A percentile compares a stretch with the other conserved stretches of the same genome.
These are phyloP conservation scores for Boletus reticulatus DNA, from an alignment of 768 basidiomycete genomes.

Conservation along the genomic window DNA sequence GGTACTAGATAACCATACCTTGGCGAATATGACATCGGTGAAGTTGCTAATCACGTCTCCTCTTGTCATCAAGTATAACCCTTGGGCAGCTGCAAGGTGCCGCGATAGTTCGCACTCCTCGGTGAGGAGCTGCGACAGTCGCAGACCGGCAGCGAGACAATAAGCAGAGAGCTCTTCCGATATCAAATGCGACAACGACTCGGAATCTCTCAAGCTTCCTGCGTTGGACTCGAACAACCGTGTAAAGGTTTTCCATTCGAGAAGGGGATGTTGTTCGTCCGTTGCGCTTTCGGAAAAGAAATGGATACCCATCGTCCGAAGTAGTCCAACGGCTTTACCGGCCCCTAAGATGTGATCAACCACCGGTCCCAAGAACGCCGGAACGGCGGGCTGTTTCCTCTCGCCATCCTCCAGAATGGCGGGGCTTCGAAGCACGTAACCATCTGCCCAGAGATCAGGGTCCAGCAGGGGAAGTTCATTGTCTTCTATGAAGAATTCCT, in stretches of 20 bases:
- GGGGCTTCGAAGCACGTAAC: slow-evolving; percentile 55
- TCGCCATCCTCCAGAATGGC: slow-evolving; percentile 25
- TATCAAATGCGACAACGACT: slow-evolving; percentile 59
- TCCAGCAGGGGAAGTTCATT: slow-evolving; percentile 63
- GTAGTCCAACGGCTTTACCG: slow-evolving; percentile 75
- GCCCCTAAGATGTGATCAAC: slow-evolving; percentile 59
- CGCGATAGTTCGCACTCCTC: slow-evolving; percentile 65
- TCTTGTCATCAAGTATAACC: slow-evolving; percentile 69
- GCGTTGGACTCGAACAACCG: slow-evolving; percentile 36
- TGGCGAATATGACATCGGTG: slow-evolving; percentile 68
- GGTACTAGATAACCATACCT: slow-evolving; percentile 41
- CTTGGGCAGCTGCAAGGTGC: slow-evolving; percentile 64
- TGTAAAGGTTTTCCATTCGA: slow-evolving; percentile 43
- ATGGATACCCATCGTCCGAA: slow-evolving; percentile 50
- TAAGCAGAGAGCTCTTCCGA: slow-evolving; percentile 60
- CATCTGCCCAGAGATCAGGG: slow-evolving; percentile 79
- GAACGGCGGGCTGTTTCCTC: slow-evolving; percentile 37
- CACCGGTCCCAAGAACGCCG: slow-evolving; percentile 60
- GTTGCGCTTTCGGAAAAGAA: slow-evolving; percentile 13
- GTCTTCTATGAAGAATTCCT: slow-evolving; percentile 81
- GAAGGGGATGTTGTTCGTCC: slow-evolving; percentile 28
- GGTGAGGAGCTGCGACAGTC: slow-evolving; percentile 55
- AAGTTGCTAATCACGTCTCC: slow-evolving; percentile 80
- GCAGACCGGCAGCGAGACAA: slow-evolving; percentile 50
- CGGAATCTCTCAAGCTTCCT: slow-evolving; percentile 48